Base-by-base conservation (phyloP, 768 basidiomycete species). In the Mycena venus region DNA sequence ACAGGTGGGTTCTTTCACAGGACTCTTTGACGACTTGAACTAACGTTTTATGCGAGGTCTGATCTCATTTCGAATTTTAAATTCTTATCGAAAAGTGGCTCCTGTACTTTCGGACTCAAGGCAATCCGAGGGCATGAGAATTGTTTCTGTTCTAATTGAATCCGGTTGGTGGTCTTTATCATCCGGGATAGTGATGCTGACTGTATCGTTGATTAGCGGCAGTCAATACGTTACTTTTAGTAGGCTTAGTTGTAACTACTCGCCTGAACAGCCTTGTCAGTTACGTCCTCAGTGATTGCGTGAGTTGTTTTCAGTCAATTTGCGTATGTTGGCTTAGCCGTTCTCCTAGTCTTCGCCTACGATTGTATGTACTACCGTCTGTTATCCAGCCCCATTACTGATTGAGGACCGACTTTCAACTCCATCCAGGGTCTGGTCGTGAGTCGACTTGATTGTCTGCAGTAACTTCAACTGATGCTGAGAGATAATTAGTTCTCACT, bases 101-200 rank as follows among this genome's bases (percentile, higher is more conserved):
- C 44, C 44, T 4, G 27, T 34, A 15, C 12, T 51, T 14, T 31
- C 67, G 36, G 17, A 21, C 23, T 68, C 55, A 4, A 14, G 55
- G 27, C 53, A 25, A 10, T 58, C 55, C 4, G 67, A 68, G 55
- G 29, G 40, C 36, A 10, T 44, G 25, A 29, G 7, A 9, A 47
- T 68, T 44, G 29, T 59, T 19, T 58, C 55, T 8, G 29, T 68
- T 9, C 67, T 68, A 40, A 27, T 68, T 59, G 67, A 68, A 68
- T 68, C 67, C 56, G 67, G 67, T 68, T 27, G 0, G 55, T 68
- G 14, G n/a, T 6, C 17, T 42, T n/a, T n/a, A 49, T 49, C 21
- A n/a, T 49, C 47, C 47, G 47, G 47, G n/a, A 49, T 9, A n/a
- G 2, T n/a, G 21, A n/a, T 49, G 21, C 47, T 49, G 47, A 49